Evolutionary conservation across 177 flowering plant genomes (phyloP).

Genomic region (Viscum album): DNA sequence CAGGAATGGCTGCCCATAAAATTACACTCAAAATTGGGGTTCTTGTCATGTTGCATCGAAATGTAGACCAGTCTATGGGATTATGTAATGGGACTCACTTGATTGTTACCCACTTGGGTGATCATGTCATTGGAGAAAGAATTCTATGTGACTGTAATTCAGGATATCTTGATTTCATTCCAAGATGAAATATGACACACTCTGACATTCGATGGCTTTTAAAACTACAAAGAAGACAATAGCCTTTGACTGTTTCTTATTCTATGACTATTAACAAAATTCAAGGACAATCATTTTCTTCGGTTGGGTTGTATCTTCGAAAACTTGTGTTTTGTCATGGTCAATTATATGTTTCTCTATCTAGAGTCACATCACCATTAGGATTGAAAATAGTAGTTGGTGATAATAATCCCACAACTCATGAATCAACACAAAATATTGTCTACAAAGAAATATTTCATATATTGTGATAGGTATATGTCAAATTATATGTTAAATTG

Average conservation of each 20-base stretch:
- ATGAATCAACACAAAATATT: no score
- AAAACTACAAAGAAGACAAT: background rate
- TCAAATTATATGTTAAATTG: no score
- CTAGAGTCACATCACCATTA: background rate
- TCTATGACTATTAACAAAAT: constrained; percentile 13
- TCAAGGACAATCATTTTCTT: constrained; percentile 1
- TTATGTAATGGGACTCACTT: constrained; percentile 12
- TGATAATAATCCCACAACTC: no score
- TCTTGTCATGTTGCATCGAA: constrained; percentile 3
- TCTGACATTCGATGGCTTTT: background rate
- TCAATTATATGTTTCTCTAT: constrained; percentile 11
- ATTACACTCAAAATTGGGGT: constrained; percentile 4
- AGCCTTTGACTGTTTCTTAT: background rate
- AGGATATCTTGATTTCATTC: background rate
- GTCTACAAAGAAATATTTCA: no score
- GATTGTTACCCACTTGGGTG: background rate
- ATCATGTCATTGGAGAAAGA: background rate
- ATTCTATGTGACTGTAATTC: background rate
- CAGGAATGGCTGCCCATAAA: background rate
- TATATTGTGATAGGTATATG: no score
- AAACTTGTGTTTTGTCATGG: constrained; percentile 12
- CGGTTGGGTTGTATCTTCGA: constrained; percentile 4
- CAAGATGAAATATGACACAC: background rate
- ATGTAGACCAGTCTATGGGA: background rate
- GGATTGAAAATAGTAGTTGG: constrained; percentile 3